These are phyloP conservation scores for Scutellaria galericulata DNA, from an alignment of 257 asterid species.

Conservation along the genomic window DNA sequence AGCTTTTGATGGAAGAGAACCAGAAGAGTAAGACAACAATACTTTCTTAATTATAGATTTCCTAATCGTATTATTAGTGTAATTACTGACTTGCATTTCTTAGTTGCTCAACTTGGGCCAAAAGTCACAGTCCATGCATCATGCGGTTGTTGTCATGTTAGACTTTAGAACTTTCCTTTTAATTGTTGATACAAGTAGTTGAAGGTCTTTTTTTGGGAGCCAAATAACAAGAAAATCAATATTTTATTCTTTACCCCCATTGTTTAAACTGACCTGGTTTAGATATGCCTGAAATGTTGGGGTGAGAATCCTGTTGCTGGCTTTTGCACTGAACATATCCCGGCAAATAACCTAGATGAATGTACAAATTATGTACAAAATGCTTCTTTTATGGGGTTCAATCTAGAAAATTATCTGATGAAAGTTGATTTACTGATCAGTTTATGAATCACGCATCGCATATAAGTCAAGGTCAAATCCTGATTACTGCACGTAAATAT, in stretches of 20 bases:
- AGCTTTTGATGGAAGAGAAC: constrained; percentile 65
- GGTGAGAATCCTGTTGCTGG: constrained; percentile 1
- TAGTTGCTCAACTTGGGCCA: constrained; percentile 7
- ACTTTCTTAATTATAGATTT: constrained; percentile 18
- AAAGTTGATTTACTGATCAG: background rate
- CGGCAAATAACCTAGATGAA: background rate
- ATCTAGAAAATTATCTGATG: background rate
- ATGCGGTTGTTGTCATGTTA: constrained; percentile 21
- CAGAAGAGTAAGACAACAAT: constrained; percentile 61
- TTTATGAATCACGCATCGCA: background rate
- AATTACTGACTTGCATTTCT: constrained; percentile 20
- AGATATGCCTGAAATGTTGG: background rate
- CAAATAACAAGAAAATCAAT: constrained; percentile 5
- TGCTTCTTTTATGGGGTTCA: background rate
- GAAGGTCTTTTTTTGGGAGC: constrained; percentile 4
- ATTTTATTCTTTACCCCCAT: background rate
- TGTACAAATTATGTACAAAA: background rate
- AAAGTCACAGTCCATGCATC: background rate
- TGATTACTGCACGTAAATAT: background rate
- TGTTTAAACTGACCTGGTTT: constrained; percentile 8
- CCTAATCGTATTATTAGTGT: background rate
- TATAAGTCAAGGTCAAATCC: background rate
- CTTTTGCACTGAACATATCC: constrained; percentile 8
- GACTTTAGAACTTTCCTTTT: background rate
- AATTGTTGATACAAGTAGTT: background rate